Evolutionary conservation across 2,329 filamentous ascomycete species (phyloP).

Genomic region (Stachybotrys chlorohalonatus): DNA sequence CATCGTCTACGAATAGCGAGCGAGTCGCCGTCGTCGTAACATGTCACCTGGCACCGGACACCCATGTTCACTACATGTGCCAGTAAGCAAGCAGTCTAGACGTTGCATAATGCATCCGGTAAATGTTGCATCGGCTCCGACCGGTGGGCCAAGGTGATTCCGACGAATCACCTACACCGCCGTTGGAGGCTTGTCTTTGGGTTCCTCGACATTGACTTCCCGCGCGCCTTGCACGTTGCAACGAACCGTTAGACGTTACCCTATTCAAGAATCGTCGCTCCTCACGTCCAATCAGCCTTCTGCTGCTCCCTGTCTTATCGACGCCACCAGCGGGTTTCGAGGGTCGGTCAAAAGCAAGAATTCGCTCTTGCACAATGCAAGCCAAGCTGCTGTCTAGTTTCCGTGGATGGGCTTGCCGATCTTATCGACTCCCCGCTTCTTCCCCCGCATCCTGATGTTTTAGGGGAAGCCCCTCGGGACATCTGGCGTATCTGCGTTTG

Average conservation of each 20-base stretch:
- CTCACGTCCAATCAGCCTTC: neutral
- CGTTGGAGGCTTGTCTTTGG: neutral
- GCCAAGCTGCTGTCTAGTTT: neutral
- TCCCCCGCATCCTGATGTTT: neutral
- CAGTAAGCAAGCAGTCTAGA: no score
- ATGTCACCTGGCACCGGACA: no score
- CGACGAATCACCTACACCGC: neutral
- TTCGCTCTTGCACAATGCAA: neutral
- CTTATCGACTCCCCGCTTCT: neutral
- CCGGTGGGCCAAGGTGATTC: neutral
- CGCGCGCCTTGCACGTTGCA: neutral
- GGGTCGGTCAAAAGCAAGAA: neutral
- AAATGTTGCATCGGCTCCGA: no score
- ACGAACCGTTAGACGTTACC: neutral
- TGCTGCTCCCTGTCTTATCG: neutral
- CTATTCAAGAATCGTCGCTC: neutral
- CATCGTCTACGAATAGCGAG: no score
- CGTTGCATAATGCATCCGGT: no score
- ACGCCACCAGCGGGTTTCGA: neutral
- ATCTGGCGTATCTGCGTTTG: neutral
- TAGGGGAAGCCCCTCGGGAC: neutral
- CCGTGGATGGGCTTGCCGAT: neutral
- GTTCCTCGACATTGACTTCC: neutral
- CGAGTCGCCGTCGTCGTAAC: no score
- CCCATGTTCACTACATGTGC: no score